Evolutionary conservation across 768 basidiomycete species (phyloP), one percentile per base, ranked within the genome.

Genomic region (Suillus paluster): DNA sequence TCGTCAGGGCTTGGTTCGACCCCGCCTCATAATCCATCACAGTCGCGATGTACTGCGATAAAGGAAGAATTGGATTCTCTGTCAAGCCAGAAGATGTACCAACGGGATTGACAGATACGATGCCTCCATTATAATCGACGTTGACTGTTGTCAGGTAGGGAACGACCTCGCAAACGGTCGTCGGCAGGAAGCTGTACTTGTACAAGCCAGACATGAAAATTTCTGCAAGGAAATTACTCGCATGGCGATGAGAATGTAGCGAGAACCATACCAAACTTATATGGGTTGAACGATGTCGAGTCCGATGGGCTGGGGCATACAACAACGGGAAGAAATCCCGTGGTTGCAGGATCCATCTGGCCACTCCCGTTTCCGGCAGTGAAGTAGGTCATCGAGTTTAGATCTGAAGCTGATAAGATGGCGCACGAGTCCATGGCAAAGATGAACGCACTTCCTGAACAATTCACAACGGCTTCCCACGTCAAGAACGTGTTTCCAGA

Each of bases 111-210:
- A 59, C 46, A 38, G 33, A 25, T 36, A 67, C 34, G 3, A 49
- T 14, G 21, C 34, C 61, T 30, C 25, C 53, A 15, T 49, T 27
- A 39, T 70, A 70, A 6, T 1, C 60, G n/a, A 70, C 68, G 12
- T 39, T 55, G 21, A 66, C 61, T 12, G 62, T 69, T 4, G 48
- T 44, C 49, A 61, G 12, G 34, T 61, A 60, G n/a, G 62, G 68
- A 17, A 44, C 44, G 14, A 70, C 59, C 27, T 34, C 23, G 49
- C 68, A 69, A 5, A 62, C 12, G 1, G 38, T 56, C 4, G 46
- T 17, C 1, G 65, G 53, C 3, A 69, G 57, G 19, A 69, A 70
- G 36, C 11, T 5, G 30, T 69, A 70, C 46, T 58, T 69, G 58
- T 52, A 50, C 27, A 59, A 27, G 7, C 61, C 62, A 33, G 36